phyloP scores from a whole-genome alignment of 1,139 yeast genomes.

The Casaregolazyma lundiana region DNA sequence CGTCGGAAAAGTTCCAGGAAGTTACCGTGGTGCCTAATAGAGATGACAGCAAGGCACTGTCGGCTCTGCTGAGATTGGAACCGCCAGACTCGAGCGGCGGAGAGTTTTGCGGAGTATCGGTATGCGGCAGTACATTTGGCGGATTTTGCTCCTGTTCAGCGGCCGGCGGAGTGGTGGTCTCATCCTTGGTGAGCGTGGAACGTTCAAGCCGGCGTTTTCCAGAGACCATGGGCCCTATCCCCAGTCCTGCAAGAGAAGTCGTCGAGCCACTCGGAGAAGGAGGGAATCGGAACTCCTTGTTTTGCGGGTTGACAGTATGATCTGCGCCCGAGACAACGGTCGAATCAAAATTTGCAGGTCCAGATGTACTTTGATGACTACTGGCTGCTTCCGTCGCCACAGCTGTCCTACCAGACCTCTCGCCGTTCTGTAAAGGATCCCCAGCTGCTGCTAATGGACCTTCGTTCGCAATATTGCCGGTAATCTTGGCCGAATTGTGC shows the following conservation, averaged over 20 bases:
- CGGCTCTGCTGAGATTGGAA: background rate
- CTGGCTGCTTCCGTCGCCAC: background rate
- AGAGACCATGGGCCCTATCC: slow-evolving; percentile 9
- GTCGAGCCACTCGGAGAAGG: slow-evolving; percentile 1
- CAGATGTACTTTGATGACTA: background rate
- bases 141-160: background rate
- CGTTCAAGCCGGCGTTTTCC: slow-evolving; percentile 2
- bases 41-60: slow-evolving; percentile 23
- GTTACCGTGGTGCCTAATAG: slow-evolving; percentile 52
- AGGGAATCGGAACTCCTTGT: slow-evolving; percentile 5
- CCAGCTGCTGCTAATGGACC: background rate
- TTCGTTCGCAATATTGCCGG: background rate
- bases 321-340: background rate
- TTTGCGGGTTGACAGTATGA: background rate
- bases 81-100: background rate
- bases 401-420: background rate
- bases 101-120: slow-evolving; percentile 5
- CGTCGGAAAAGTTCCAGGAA: slow-evolving; percentile 59
- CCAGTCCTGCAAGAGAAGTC: slow-evolving; percentile 4
- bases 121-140: slow-evolving; percentile 1
- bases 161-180: background rate
- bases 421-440: slow-evolving; percentile 1
- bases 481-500: background rate
- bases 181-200: slow-evolving; percentile 4
- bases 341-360: background rate